Conservation (phyloP, 2,329 filamentous ascomycete species). For the Lachnellula willkommii region DNA sequence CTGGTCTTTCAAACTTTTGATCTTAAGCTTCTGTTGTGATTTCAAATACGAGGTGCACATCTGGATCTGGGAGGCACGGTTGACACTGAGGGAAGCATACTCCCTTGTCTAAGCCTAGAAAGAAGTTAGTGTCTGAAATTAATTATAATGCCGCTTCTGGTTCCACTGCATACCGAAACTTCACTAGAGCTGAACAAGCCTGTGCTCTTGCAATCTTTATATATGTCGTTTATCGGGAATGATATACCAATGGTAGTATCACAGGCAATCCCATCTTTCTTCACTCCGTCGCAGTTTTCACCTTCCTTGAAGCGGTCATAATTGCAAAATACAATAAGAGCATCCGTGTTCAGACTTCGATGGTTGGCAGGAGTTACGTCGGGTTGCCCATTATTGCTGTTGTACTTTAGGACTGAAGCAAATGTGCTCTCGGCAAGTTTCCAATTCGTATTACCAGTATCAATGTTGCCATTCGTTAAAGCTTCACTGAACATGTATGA, state of each 20-base stretch:
- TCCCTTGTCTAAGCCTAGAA: neutral
- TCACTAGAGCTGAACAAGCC: neutral
- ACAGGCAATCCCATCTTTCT: neutral
- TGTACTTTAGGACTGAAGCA: neutral
- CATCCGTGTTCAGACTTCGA: neutral
- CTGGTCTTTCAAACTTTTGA: neutral
- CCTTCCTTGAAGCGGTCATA: neutral
- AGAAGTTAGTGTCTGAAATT: neutral
- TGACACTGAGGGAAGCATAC: neutral
- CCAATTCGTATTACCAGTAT: neutral
- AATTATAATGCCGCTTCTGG: neutral
- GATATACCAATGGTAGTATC: neutral
- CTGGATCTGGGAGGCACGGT: neutral
- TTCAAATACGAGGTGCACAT: neutral
- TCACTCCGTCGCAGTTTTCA: neutral
- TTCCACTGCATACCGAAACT: neutral
- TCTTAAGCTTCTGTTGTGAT: neutral
- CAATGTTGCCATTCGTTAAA: neutral
- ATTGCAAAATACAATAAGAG: neutral
- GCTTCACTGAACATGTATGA: neutral
- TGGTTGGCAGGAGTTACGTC: neutral
- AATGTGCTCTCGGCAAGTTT: neutral
- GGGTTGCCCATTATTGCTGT: neutral
- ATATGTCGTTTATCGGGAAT: neutral
- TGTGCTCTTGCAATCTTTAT: neutral